A percentile compares a stretch with the other conserved stretches of the same genome.
phyloP scores from a whole-genome alignment of 2,329 filamentous ascomycete genomes.

The Fusarium poae region DNA sequence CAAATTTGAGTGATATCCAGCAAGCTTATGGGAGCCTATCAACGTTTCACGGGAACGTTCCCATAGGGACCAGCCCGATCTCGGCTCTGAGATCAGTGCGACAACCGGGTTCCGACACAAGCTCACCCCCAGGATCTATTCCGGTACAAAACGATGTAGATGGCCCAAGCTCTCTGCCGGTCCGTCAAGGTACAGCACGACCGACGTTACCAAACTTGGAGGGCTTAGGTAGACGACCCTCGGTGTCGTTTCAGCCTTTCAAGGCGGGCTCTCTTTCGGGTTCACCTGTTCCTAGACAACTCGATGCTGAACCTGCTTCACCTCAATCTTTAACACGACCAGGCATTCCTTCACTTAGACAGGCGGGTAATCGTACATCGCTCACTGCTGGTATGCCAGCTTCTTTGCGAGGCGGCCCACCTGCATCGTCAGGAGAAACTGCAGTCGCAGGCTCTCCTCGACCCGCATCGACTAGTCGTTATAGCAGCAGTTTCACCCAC shows the following conservation, averaged over 20 bases:
- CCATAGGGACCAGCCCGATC: constrained; percentile 85
- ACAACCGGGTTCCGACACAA: constrained; percentile 70
- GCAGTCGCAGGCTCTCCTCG: constrained; percentile 82
- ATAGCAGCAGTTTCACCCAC: constrained; percentile 95
- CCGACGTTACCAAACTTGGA: constrained; percentile 63
- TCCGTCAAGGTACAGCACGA: constrained; percentile 53
- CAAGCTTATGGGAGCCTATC: constrained; percentile 91
- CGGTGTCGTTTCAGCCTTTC: constrained; percentile 93
- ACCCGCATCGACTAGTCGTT: constrained; percentile 81
- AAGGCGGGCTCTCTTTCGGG: constrained; percentile 96
- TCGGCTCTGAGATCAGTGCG: constrained; percentile 81
- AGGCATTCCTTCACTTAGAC: constrained; percentile 62
- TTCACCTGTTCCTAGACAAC: constrained; percentile 73
- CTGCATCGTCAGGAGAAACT: constrained; percentile 67
- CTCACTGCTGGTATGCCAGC: constrained; percentile 81
- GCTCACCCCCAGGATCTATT: constrained; percentile 68
- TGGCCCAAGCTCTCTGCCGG: constrained; percentile 67
- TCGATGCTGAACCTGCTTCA: constrained; percentile 68
- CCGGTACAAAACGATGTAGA: constrained; percentile 61
- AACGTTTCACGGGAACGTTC: constrained; percentile 86
- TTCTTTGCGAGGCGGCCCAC: constrained; percentile 75
- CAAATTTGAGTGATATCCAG: constrained; percentile 70
- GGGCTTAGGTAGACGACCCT: constrained; percentile 75
- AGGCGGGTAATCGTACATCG: constrained; percentile 76
- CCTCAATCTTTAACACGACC: constrained; percentile 65